Conservation (phyloP, 352 stramenopile species). For the Pythium monospermum region DNA sequence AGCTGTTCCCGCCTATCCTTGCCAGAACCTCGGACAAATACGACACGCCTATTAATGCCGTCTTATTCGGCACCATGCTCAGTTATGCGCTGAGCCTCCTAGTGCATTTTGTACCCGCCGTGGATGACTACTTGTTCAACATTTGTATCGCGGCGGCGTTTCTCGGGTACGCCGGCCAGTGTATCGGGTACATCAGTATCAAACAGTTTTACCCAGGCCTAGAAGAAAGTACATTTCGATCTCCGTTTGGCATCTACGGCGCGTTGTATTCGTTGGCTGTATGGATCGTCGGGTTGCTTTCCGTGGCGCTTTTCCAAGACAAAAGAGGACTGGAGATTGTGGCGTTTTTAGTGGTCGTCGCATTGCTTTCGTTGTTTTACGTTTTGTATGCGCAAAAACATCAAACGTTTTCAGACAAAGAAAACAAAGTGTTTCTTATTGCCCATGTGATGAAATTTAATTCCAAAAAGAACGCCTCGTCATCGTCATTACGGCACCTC, state of each 20-base stretch:
- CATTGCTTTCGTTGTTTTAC: slow-evolving; percentile 22
- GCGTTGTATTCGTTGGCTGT: slow-evolving; percentile 25
- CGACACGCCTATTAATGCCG: slow-evolving; percentile 23
- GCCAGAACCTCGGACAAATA: slow-evolving; percentile 16
- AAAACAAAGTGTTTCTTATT: slow-evolving; percentile 29
- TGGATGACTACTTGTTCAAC: slow-evolving; percentile 23
- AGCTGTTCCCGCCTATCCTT: slow-evolving; percentile 19
- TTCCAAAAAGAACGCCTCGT: slow-evolving; percentile 6
- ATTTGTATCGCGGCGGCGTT: slow-evolving; percentile 23
- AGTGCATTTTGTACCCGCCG: slow-evolving; percentile 18
- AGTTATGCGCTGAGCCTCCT: slow-evolving; percentile 24
- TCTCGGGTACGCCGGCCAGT: slow-evolving; percentile 26
- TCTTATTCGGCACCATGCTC: slow-evolving; percentile 17
- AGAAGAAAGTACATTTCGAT: slow-evolving; percentile 17
- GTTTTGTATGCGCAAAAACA: slow-evolving; percentile 20
- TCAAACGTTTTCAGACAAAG: slow-evolving; percentile 29
- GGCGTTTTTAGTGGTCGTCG: slow-evolving; percentile 11
- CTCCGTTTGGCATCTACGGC: slow-evolving; percentile 24
- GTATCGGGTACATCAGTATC: slow-evolving; percentile 29
- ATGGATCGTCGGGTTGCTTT: slow-evolving; percentile 25
- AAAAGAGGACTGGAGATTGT: slow-evolving; percentile 10
- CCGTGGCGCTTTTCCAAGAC: slow-evolving; percentile 23
- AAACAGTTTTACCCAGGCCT: slow-evolving; percentile 15
- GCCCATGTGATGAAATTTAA: slow-evolving; percentile 28
- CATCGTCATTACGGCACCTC: too few species aligned